Evolutionary conservation across 2,329 filamentous ascomycete genomes (phyloP).

Genomic region (Kalmusia sp.): DNA sequence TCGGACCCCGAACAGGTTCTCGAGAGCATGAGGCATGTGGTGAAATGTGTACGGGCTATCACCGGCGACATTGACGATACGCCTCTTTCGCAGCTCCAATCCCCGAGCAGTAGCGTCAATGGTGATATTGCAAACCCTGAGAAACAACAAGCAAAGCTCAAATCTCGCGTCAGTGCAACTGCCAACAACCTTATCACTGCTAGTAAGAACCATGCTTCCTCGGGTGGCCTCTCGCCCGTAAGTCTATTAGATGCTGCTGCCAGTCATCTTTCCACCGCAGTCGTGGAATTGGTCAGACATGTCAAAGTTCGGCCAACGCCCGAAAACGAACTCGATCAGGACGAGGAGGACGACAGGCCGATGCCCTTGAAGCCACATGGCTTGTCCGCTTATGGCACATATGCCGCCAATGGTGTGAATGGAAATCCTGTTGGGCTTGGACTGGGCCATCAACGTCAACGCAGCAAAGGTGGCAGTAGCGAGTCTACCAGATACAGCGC

Average conservation of each 20-base stretch:
- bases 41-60: constrained; percentile 82
- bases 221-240: constrained; percentile 87
- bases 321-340: constrained; percentile 76
- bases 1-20: constrained; percentile 78
- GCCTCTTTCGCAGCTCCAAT: constrained; percentile 49
- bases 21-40: constrained; percentile 85
- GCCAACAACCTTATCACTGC: constrained; percentile 96
- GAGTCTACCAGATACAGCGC: constrained; percentile 43
- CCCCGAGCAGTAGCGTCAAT: constrained; percentile 44
- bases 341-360: constrained; percentile 64
- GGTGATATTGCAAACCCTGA: constrained; percentile 40
- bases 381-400: constrained; percentile 27
- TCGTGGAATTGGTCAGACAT: constrained; percentile 83
- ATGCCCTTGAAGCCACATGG: constrained; percentile 42
- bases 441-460: constrained; percentile 29
- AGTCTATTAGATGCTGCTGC: constrained; percentile 92
- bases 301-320: constrained; percentile 85
- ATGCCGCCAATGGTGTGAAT: constrained; percentile 29
- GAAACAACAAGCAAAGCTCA: constrained; percentile 72
- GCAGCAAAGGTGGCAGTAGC: constrained; percentile 46
- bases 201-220: constrained; percentile 85
- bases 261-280: constrained; percentile 82
- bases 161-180: constrained; percentile 84
- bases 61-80: constrained; percentile 76
- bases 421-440: constrained; percentile 16